A percentile compares a stretch with the other conserved stretches of the same genome.
phyloP scores from a whole-genome alignment of 352 stramenopile species.

The Aphanomyces euteiches region DNA sequence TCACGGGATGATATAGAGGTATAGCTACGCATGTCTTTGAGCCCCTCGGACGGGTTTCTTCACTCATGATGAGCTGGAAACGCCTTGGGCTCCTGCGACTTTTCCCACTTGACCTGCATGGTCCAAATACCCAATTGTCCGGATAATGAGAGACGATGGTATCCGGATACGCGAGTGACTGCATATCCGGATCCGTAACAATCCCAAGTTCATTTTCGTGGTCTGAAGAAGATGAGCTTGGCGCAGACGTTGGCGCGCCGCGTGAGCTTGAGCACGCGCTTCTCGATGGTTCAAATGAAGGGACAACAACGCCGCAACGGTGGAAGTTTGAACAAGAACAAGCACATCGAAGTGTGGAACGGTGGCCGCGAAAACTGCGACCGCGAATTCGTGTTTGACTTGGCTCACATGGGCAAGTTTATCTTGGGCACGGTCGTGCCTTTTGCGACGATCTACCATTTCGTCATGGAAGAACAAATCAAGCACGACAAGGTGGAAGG shows the following conservation, averaged over 20 bases:
- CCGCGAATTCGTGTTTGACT: conserved; percentile 28
- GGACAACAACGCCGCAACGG: conserved; percentile 60
- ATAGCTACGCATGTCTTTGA: too few species aligned
- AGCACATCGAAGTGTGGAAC: conserved; percentile 67
- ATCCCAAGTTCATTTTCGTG: conserved; percentile 19
- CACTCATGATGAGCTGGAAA: too few species aligned
- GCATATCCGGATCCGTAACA: not conserved
- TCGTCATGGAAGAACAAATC: conserved; percentile 29
- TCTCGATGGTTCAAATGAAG: conserved; percentile 43
- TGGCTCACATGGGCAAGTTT: conserved; percentile 27
- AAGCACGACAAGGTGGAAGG: conserved; percentile 29
- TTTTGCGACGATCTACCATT: conserved; percentile 6
- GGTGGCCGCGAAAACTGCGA: conserved; percentile 28
- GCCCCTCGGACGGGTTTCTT: too few species aligned
- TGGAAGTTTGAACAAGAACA: conserved; percentile 77
- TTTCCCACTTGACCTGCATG: too few species aligned
- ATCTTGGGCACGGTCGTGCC: conserved; percentile 11
- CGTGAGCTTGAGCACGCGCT: conserved; percentile 8
- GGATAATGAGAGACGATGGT: not conserved
- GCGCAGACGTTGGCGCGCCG: conserved; percentile 1
- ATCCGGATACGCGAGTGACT: conserved; percentile 6
- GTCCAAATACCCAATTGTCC: too few species aligned
- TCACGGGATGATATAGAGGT: too few species aligned
- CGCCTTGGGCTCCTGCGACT: too few species aligned
- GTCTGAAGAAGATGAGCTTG: conserved; percentile 20